Evolutionary conservation across 2,329 filamentous ascomycete species (phyloP).

Genomic region (Monilinia fructigena): DNA sequence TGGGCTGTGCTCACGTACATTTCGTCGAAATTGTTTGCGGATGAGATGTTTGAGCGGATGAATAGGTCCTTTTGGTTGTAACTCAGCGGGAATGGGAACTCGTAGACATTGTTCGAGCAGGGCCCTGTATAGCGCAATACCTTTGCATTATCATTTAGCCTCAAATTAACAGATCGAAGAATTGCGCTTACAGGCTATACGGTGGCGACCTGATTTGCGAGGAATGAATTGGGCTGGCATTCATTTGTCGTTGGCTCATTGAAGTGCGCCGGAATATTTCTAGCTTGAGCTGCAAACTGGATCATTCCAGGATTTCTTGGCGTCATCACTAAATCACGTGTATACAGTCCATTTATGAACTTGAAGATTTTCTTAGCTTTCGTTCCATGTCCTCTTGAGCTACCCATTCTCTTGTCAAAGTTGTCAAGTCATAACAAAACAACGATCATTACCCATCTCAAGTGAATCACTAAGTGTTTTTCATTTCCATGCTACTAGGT

Average conservation of each 20-base stretch:
- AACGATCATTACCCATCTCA: too few relatives aligned
- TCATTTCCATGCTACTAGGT: not conserved
- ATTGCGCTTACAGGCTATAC: constrained; percentile 48
- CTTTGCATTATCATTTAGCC: constrained; percentile 42
- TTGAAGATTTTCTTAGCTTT: not conserved
- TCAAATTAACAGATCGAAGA: not conserved
- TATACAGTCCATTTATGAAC: not conserved
- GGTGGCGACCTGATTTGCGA: constrained; percentile 49
- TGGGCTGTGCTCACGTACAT: constrained; percentile 56
- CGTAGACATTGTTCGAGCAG: constrained; percentile 59
- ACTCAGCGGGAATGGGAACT: constrained; percentile 53
- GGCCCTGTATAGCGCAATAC: constrained; percentile 70
- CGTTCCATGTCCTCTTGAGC: not conserved
- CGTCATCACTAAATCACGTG: not conserved
- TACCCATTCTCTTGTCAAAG: not conserved
- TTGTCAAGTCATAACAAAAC: not conserved
- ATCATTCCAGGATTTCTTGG: constrained; percentile 1
- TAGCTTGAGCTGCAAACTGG: not conserved
- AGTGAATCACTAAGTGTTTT: not conserved
- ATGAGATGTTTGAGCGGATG: constrained; percentile 57
- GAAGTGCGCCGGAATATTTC: not conserved
- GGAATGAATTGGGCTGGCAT: constrained; percentile 48
- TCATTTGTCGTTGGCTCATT: constrained; percentile 35
- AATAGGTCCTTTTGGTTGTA: constrained; percentile 39
- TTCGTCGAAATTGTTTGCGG: constrained; percentile 60